Conservation (phyloP, 306 rosid genomes). For the Vachellia pachyceras region DNA sequence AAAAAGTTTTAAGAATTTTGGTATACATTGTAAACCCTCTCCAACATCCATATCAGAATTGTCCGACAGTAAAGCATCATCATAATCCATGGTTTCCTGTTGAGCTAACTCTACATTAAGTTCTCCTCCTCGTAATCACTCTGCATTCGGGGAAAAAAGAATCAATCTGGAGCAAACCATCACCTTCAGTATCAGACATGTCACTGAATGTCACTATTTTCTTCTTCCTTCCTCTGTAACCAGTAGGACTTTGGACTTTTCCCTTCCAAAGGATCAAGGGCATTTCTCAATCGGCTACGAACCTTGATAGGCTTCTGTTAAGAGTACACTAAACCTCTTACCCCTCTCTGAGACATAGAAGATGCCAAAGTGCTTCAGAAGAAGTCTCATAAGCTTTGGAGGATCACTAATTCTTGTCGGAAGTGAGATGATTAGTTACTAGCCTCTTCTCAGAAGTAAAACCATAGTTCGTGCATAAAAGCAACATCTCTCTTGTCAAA, state of each 20-base stretch:
- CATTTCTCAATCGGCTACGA: conserved; percentile 63
- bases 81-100: conserved; percentile 39
- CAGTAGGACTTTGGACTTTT: conserved; percentile 52
- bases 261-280: conserved; percentile 48
- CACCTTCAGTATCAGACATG: conserved; percentile 61
- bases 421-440: too few species aligned
- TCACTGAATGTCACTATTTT: conserved; percentile 60
- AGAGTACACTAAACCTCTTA: too few species aligned
- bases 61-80: conserved; percentile 43
- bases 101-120: conserved; percentile 46
- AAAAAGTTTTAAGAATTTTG: conserved; percentile 16
- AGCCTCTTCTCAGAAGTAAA: too few species aligned
- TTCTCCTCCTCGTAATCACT: conserved; percentile 52
- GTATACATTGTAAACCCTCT: conserved; percentile 48
- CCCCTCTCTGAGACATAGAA: too few species aligned
- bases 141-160: too few species aligned
- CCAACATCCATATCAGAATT: conserved; percentile 61
- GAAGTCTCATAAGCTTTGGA: too few species aligned
- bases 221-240: conserved; percentile 65
- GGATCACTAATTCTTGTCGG: too few species aligned
- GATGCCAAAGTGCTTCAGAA: too few species aligned
- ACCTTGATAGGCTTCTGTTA: too few species aligned
- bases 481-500: too few species aligned
- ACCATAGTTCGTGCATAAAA: too few species aligned
- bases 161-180: conserved; percentile 37